Evolutionary conservation across 2,329 filamentous ascomycete species (phyloP), one percentile per base, ranked within the genome.

Genomic region (Macrophomina phaseolina): DNA sequence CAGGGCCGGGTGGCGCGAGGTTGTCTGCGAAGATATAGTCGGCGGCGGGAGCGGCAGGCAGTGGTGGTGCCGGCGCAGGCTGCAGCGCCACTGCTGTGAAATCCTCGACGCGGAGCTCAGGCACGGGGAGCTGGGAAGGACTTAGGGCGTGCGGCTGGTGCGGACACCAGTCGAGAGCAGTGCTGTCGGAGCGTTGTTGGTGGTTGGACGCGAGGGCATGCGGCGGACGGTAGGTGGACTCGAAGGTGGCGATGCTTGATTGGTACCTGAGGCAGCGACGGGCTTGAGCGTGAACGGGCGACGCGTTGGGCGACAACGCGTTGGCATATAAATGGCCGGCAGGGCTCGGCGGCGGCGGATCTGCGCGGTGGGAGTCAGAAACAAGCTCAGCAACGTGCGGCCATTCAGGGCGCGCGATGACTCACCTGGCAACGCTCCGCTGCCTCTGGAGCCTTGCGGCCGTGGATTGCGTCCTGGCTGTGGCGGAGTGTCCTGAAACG

Each of bases 271-370:
- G 61, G 46, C 61, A 53, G 34, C 23, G 18, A 48, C 61, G 32
- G 61, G 61, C 49, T 52, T 64, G 61, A 45, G 61, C 49, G 51
- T 64, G 32, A 48, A 7, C 48, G 36, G 36, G 34, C 46, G 61
- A 64, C 61, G 61, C 61, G 61, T 64, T 53, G 61, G 61, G 49
- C 61, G 46, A 64, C 61, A 62, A 62, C 58, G 61, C 61, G 61
- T 53, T 64, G 61, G 36, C 61, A 62, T 62, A 62, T 62, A 62
- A 62, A 62, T 62, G 58, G 58, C 58, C 58, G 42, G 58, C 16
- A 48, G 32, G 28, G 16, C 30, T 28, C 58, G 58, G 58, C 58
- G 58, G 32, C 28, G 28, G 42, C 42, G 58, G 58, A 62, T 62
- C 58, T 62, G 58, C 58, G 32, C 42, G 42, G 42, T 49, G 42